Evolutionary conservation across 331 rosid genomes (phyloP).

Genomic region (Rhamnella rubrinervis): DNA sequence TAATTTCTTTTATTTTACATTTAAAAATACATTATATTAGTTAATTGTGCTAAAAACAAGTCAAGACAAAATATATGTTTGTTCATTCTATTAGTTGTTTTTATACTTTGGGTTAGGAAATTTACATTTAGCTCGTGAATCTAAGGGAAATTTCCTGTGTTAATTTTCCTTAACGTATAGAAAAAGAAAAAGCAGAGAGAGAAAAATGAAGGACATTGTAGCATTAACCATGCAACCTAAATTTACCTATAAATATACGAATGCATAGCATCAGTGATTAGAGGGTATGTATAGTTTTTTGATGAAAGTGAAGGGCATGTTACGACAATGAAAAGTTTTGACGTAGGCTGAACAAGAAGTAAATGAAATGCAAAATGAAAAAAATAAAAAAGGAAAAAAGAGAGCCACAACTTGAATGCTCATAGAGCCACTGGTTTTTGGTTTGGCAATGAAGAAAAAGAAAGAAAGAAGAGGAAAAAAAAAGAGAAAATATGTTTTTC

Average conservation of each 20-base stretch:
- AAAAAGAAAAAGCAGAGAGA: neutral
- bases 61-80: too few relatives aligned
- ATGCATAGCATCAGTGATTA: neutral
- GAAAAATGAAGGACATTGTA: neutral
- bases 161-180: too few relatives aligned
- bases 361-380: neutral
- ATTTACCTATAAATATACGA: neutral
- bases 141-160: too few relatives aligned
- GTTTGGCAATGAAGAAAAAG: neutral
- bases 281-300: neutral
- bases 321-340: neutral
- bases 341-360: neutral
- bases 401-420: slow-evolving; percentile 31
- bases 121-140: too few relatives aligned
- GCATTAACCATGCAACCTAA: too few relatives aligned
- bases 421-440: slow-evolving; percentile 17
- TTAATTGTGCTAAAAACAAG: too few relatives aligned
- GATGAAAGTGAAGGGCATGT: slow-evolving; percentile 25
- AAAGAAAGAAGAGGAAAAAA: neutral
- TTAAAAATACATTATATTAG: too few relatives aligned
- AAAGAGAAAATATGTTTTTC: slow-evolving; percentile 27
- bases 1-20: too few relatives aligned
- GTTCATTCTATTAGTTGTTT: too few relatives aligned
- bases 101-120: too few relatives aligned
- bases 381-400: slow-evolving; percentile 1